phyloP scores from a whole-genome alignment of 179 eudicot genomes.

The Beta macrorhiza region DNA sequence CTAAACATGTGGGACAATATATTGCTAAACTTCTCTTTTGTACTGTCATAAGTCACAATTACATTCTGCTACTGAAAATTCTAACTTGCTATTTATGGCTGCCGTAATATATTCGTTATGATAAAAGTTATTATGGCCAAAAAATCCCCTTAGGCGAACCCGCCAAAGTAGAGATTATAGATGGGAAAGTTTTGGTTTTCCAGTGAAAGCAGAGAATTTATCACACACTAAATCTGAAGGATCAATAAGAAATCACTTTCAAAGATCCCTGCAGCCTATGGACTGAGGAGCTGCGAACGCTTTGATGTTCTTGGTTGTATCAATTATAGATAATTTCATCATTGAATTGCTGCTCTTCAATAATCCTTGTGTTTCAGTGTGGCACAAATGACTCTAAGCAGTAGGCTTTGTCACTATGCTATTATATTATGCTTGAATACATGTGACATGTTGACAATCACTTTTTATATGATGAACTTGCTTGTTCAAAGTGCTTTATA shows the following conservation, averaged over 20 bases:
- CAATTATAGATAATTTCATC: not conserved
- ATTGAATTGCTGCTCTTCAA: not conserved
- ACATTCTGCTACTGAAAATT: not conserved
- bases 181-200: no score
- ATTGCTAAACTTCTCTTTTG: not conserved
- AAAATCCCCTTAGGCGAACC: no score
- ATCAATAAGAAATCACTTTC: no score
- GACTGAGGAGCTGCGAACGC: not conserved
- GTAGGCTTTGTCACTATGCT: not conserved
- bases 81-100: not conserved
- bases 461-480: not conserved
- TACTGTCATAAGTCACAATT: not conserved
- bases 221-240: no score
- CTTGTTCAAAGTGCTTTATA: not conserved
- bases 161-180: no score
- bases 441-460: not conserved
- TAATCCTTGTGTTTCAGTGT: not conserved
- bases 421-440: not conserved
- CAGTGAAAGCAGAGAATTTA: no score
- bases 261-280: no score
- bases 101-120: no score
- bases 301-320: no score
- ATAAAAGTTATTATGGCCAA: no score
- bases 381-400: not conserved
- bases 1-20: not conserved